These are phyloP conservation scores for Carex myosuroides DNA, from an alignment of 176 grass and related monocot species.

Conservation along the genomic window DNA sequence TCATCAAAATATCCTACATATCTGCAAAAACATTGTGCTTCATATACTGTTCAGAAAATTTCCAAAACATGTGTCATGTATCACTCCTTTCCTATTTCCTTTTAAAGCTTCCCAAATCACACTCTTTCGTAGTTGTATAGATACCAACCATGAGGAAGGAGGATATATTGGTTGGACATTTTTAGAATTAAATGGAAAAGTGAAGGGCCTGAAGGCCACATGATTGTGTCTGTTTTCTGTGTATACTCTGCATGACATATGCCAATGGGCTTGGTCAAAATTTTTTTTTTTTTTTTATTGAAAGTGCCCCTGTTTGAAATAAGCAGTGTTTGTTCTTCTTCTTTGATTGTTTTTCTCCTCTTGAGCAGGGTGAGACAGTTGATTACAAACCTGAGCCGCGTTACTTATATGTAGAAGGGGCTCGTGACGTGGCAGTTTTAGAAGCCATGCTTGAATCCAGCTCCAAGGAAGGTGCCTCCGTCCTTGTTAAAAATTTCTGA, in stretches of 20 bases:
- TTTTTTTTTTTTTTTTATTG: not conserved
- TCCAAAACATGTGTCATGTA: not conserved
- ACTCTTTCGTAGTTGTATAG: not conserved
- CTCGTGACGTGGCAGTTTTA: slow-evolving; percentile 76
- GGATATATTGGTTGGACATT: not conserved
- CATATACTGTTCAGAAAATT: not conserved
- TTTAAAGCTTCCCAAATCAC: not conserved
- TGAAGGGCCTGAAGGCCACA: not conserved
- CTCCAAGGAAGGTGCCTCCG: slow-evolving; percentile 42
- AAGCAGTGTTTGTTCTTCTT: slow-evolving; percentile 4
- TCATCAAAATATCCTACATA: not conserved
- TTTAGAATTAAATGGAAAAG: not conserved
- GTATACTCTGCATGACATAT: not conserved
- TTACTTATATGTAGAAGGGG: slow-evolving; percentile 70
- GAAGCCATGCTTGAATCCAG: slow-evolving; percentile 95
- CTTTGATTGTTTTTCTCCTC: not conserved
- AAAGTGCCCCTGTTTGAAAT: not conserved
- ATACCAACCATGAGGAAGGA: not conserved
- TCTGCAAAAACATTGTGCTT: not conserved
- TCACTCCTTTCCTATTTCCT: not conserved
- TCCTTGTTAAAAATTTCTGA: slow-evolving; percentile 73
- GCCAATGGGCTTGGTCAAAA: not conserved
- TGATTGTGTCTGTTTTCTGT: not conserved
- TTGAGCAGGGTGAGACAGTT: slow-evolving; percentile 36
- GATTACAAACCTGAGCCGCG: slow-evolving; percentile 57